Conservation (phyloP, 192 early-diverging fungal genomes). For the Phlyctochytrium bullatum region DNA sequence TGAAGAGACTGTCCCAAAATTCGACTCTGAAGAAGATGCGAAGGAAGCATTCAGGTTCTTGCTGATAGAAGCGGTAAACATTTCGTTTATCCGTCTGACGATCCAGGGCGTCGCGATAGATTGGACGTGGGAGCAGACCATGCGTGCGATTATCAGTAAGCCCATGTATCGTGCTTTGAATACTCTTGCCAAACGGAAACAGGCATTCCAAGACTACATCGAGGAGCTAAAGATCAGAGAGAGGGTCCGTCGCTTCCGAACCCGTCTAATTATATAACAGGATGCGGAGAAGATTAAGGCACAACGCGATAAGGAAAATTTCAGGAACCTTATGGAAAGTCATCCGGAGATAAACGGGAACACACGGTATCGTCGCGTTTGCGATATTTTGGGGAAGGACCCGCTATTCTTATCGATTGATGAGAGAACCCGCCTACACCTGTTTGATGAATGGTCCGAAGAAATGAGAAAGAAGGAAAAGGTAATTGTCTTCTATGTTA, state of each 20-base stretch:
- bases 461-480: slow-evolving; percentile 66
- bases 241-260: not conserved
- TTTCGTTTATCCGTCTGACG: not conserved
- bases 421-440: slow-evolving; percentile 56
- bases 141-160: slow-evolving; percentile 79
- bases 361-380: slow-evolving; percentile 35
- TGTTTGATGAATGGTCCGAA: slow-evolving; percentile 74
- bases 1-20: slow-evolving; percentile 50
- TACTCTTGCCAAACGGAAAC: slow-evolving; percentile 76
- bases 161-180: slow-evolving; percentile 82
- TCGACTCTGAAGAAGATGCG: slow-evolving; percentile 76
- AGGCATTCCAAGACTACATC: slow-evolving; percentile 73
- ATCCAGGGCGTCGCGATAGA: slow-evolving; percentile 69
- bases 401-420: slow-evolving; percentile 62
- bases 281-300: slow-evolving; percentile 48
- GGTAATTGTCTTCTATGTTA: slow-evolving; percentile 26
- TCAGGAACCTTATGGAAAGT: slow-evolving; percentile 54
- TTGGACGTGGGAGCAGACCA: slow-evolving; percentile 93
- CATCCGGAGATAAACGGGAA: slow-evolving; percentile 49
- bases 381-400: slow-evolving; percentile 58
- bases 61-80: slow-evolving; percentile 64
- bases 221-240: slow-evolving; percentile 35
- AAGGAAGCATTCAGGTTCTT: slow-evolving; percentile 74
- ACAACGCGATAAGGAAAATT: slow-evolving; percentile 50
- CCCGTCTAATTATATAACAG: slow-evolving; percentile 29